Evolutionary conservation across 495 filamentous ascomycete genomes (phyloP), one percentile per base, ranked within the genome.

Genomic region (Talaromyces wortmannii): DNA sequence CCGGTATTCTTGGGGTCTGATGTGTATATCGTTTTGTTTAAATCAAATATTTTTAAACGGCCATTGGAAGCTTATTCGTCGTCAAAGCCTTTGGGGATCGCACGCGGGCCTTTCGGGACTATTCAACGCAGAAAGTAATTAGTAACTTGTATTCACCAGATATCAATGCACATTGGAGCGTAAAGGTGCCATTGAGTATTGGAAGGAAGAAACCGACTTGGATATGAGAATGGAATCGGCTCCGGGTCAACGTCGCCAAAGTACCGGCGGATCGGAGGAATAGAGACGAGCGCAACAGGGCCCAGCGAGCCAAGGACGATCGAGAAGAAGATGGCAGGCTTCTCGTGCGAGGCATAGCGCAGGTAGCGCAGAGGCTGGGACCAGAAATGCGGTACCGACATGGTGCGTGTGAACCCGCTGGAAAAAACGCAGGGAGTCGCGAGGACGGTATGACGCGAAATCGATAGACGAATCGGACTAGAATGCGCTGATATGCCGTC

Each of bases 321-420:
- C 55, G 89, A 87, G 75, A 80, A 97, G 82, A 96, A 95, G 70
- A 88, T 83, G 42, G 91, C 91, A 30, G 95, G 94, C 65, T 85
- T 85, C 67, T 91, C 84, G 70, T 89, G 86, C 4, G 89, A 81
- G 7, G 91, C 83, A 87, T 91, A 98, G 70, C 85, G 87, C 48
- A 88, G 63, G 83, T 95, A 97, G 51, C 83, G 82, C 62, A 95
- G 60, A 48, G 94, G 94, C 47, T 78, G 74, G 42, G 80, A 77
- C 82, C 84, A 97, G 85, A 98, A 96, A 60, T 78, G 79, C 57
- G 92, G 91, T 64, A 68, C 70, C 53, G 79, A 77, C 86, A 90
- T 90, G 61, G 59, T 75, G 63, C 50, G 42, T 29, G n/a, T n/a
- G n/a, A n/a, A n/a, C n/a, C n/a, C 51, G 52, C 11, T 46, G 10